These are phyloP conservation scores for Astragalus glycyphyllos DNA, from an alignment of 306 rosid species.

Conservation along the genomic window DNA sequence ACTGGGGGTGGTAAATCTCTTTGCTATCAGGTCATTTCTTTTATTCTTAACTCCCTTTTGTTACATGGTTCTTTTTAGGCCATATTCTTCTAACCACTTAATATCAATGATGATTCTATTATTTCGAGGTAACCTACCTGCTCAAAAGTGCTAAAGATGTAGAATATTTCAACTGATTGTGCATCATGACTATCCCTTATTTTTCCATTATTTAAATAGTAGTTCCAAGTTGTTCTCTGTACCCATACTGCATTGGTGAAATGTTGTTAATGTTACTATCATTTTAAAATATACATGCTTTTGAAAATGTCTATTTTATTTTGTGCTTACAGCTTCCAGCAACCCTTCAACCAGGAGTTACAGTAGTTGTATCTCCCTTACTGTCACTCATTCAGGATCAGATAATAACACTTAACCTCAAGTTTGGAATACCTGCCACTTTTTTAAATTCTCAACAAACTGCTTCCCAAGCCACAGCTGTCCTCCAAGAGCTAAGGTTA, in stretches of 20 bases:
- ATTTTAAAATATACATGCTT: conserved; percentile 26
- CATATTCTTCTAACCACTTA: conserved; percentile 36
- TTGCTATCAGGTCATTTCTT: conserved; percentile 86
- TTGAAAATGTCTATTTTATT: conserved; percentile 39
- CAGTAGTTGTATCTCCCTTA: conserved; percentile 86
- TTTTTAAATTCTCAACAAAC: conserved; percentile 96
- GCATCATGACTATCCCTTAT: conserved; percentile 10
- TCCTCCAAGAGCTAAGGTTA: conserved; percentile 93
- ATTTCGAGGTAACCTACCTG: conserved; percentile 30
- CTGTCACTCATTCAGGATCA: conserved; percentile 99
- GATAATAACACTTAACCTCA: conserved; percentile 82
- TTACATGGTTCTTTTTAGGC: neutral
- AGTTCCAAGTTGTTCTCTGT: conserved; percentile 14
- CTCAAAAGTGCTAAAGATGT: conserved; percentile 36
- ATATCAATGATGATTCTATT: conserved; percentile 9
- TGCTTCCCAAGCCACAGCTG: conserved; percentile 75
- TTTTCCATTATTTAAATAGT: conserved; percentile 13
- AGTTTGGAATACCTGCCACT: conserved; percentile 89
- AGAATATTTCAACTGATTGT: conserved; percentile 25
- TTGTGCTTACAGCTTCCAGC: conserved; percentile 85
- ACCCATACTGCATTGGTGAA: conserved; percentile 25
- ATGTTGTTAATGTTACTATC: conserved; percentile 3
- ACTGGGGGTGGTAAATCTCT: conserved; percentile 99
- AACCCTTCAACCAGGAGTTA: conserved; percentile 84
- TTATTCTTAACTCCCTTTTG: conserved; percentile 33